Evolutionary conservation across 2,329 filamentous ascomycete species (phyloP).

Genomic region (Aspergillus niger): DNA sequence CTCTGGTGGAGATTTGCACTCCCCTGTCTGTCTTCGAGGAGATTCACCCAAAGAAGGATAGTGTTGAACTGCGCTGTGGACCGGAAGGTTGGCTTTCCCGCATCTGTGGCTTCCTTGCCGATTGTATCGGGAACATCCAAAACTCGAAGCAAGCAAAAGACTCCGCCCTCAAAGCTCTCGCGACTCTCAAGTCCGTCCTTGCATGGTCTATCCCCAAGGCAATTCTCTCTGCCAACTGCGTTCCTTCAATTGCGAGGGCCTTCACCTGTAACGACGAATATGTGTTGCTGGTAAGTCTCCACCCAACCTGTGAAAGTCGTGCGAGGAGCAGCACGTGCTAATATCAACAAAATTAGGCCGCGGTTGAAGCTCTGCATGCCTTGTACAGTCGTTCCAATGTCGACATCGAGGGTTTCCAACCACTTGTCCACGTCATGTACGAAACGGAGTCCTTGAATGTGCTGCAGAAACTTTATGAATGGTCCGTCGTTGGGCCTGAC

Average conservation of each 20-base stretch:
- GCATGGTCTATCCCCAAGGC: conserved; percentile 86
- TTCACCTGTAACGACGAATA: conserved; percentile 70
- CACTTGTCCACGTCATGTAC: conserved; percentile 79
- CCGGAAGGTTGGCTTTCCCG: conserved; percentile 85
- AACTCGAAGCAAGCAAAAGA: conserved; percentile 67
- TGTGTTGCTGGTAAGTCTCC: conserved; percentile 67
- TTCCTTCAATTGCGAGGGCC: conserved; percentile 69
- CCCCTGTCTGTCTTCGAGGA: conserved; percentile 73
- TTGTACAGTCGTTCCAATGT: conserved; percentile 76
- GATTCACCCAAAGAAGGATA: conserved; percentile 72
- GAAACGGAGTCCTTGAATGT: conserved; percentile 69
- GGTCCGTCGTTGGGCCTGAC: conserved; percentile 75
- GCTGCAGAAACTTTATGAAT: conserved; percentile 73
- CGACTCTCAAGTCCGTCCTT: conserved; percentile 75
- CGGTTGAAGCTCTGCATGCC: conserved; percentile 79
- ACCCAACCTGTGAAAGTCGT: conserved; percentile 7
- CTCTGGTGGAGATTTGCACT: conserved; percentile 91
- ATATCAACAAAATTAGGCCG: conserved; percentile 58
- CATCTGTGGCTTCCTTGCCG: conserved; percentile 70
- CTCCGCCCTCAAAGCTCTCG: conserved; percentile 75
- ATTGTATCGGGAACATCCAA: conserved; percentile 69
- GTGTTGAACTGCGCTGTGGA: conserved; percentile 70
- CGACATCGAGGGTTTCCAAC: conserved; percentile 73
- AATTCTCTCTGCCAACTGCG: conserved; percentile 69
- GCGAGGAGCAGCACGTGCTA: background rate